These are phyloP conservation scores for Chloranthus sessilifolius DNA, from an alignment of 164 flowering plant species.

Conservation along the genomic window DNA sequence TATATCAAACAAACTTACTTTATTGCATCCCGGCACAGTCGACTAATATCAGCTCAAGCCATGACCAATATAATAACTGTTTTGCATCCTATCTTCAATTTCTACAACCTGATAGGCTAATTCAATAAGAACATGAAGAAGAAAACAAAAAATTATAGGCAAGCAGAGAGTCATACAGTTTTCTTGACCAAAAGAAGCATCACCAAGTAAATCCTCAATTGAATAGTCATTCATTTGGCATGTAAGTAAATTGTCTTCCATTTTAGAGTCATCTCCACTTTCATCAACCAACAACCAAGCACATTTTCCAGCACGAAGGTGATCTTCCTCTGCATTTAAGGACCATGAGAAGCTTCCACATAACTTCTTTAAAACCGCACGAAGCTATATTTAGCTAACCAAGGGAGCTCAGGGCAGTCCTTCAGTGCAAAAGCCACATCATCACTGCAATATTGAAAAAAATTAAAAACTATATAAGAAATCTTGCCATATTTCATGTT, in stretches of 20 bases:
- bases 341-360: too few species aligned
- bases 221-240: slow-evolving; percentile 29
- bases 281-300: slow-evolving; percentile 44
- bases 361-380: too few species aligned
- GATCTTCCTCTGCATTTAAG: slow-evolving; percentile 19
- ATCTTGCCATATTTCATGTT: too few species aligned
- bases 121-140: neutral
- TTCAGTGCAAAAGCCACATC: slow-evolving; percentile 91
- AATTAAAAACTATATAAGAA: too few species aligned
- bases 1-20: slow-evolving; percentile 44
- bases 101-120: slow-evolving; percentile 60
- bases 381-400: slow-evolving; percentile 80
- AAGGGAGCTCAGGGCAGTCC: slow-evolving; percentile 72
- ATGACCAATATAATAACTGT: slow-evolving; percentile 74
- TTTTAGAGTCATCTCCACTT: slow-evolving; percentile 54
- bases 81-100: slow-evolving; percentile 76
- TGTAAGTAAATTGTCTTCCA: slow-evolving; percentile 30
- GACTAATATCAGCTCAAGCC: slow-evolving; percentile 79
- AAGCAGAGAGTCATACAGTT: slow-evolving; percentile 20
- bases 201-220: slow-evolving; percentile 73
- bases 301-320: slow-evolving; percentile 47
- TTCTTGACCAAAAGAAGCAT: slow-evolving; percentile 33
- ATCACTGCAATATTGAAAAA: slow-evolving; percentile 84
- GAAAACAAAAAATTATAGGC: slow-evolving; percentile 1
- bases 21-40: slow-evolving; percentile 89